These are phyloP conservation scores for Xylariaceae sp. DNA, from an alignment of 2,329 filamentous ascomycete genomes.

Conservation along the genomic window DNA sequence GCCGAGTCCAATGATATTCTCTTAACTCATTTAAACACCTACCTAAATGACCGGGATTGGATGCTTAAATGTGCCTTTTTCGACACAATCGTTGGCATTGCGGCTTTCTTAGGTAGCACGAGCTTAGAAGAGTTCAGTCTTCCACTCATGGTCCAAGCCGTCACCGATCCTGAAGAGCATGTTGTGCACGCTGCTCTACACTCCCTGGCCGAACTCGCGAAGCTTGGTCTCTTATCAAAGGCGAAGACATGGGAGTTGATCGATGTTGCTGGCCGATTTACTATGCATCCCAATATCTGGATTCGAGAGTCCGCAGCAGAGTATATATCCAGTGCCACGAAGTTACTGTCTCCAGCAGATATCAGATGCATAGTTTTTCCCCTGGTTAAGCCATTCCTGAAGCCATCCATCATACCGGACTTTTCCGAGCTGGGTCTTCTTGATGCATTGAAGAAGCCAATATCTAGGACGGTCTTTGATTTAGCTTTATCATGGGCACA, in stretches of 20 bases:
- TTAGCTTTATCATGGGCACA: slow-evolving; percentile 85
- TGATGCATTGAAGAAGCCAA: slow-evolving; percentile 81
- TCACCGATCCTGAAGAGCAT: slow-evolving; percentile 91
- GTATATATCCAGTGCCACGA: slow-evolving; percentile 79
- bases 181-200: slow-evolving; percentile 91
- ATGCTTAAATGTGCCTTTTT: slow-evolving; percentile 96
- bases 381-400: slow-evolving; percentile 81
- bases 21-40: slow-evolving; percentile 93
- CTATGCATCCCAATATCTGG: slow-evolving; percentile 94
- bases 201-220: slow-evolving; percentile 86
- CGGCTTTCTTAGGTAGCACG: slow-evolving; percentile 85
- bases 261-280: slow-evolving; percentile 81
- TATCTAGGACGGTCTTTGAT: slow-evolving; percentile 82
- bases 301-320: slow-evolving; percentile 88
- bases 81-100: slow-evolving; percentile 91
- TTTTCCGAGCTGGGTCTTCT: slow-evolving; percentile 78
- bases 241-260: slow-evolving; percentile 87
- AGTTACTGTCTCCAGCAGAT: slow-evolving; percentile 79
- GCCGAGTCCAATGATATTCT: slow-evolving; percentile 95
- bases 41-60: slow-evolving; percentile 96
- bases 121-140: slow-evolving; percentile 95
- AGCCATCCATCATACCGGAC: slow-evolving; percentile 68
- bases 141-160: slow-evolving; percentile 91
- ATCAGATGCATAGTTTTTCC: slow-evolving; percentile 83
- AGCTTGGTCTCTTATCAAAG: slow-evolving; percentile 84